A percentile compares a stretch with the other conserved stretches of the same genome.
These are phyloP conservation scores for Metahyphopichia silvanorum DNA, from an alignment of 805 yeast species.

Conservation along the genomic window DNA sequence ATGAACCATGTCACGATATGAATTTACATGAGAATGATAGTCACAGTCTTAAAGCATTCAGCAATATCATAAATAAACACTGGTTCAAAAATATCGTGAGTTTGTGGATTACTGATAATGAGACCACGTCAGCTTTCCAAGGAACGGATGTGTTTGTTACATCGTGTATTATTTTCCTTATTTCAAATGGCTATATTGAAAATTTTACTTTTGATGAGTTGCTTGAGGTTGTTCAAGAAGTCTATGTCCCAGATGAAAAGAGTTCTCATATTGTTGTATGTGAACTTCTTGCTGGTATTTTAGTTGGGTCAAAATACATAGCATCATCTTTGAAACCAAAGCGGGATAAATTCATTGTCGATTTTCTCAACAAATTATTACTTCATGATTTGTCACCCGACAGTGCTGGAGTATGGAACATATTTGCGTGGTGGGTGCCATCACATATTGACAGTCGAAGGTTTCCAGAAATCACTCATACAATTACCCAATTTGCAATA, in stretches of 20 bases:
- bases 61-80: slow-evolving; percentile 44
- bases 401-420: slow-evolving; percentile 67
- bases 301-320: slow-evolving; percentile 48
- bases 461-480: slow-evolving; percentile 47
- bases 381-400: slow-evolving; percentile 69
- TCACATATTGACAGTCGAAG: slow-evolving; percentile 66
- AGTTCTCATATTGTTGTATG: slow-evolving; percentile 71
- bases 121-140: slow-evolving; percentile 63
- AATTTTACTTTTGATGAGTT: slow-evolving; percentile 49
- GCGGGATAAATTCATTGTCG: slow-evolving; percentile 46
- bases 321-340: slow-evolving; percentile 22
- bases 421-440: slow-evolving; percentile 73
- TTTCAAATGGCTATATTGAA: slow-evolving; percentile 42
- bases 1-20: slow-evolving; percentile 19
- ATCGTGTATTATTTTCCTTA: slow-evolving; percentile 46
- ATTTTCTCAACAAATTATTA: slow-evolving; percentile 45
- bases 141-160: slow-evolving; percentile 61
- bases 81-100: slow-evolving; percentile 57
- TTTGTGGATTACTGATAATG: slow-evolving; percentile 63
- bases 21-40: slow-evolving; percentile 42
- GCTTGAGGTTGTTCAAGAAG: slow-evolving; percentile 43
- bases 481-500: slow-evolving; percentile 45
- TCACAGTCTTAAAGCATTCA: slow-evolving; percentile 39
- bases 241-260: slow-evolving; percentile 65
- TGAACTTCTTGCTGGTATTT: slow-evolving; percentile 66